Conservation (phyloP, 805 yeast genomes). For the Ogataea dorogensis region DNA sequence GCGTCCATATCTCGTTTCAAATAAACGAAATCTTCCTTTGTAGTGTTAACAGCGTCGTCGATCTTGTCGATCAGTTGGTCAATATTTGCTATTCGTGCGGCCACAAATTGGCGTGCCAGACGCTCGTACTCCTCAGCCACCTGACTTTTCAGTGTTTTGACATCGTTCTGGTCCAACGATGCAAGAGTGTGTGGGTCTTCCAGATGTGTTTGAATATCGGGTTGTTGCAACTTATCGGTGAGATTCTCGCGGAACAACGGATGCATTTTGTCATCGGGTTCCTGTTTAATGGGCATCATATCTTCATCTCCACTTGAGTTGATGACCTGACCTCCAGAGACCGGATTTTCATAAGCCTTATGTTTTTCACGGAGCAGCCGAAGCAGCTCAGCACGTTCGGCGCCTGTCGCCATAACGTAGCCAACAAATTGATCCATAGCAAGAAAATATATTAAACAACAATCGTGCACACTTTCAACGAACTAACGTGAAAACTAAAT, state of each 20-base stretch:
- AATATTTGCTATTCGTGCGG: slow-evolving; percentile 31
- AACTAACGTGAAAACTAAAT: too few relatives aligned
- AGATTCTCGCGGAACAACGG: slow-evolving; percentile 12
- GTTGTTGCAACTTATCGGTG: slow-evolving; percentile 12
- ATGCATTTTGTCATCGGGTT: slow-evolving; percentile 4
- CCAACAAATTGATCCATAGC: slow-evolving; percentile 21
- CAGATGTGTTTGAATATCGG: slow-evolving; percentile 5
- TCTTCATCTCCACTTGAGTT: background rate
- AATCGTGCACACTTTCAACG: background rate
- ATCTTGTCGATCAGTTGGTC: slow-evolving; percentile 34
- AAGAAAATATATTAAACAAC: background rate
- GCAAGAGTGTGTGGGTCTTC: background rate
- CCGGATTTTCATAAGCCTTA: slow-evolving; percentile 4
- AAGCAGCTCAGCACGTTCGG: slow-evolving; percentile 16
- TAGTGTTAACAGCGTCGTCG: slow-evolving; percentile 29
- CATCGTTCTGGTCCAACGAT: slow-evolving; percentile 17
- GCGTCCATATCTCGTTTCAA: slow-evolving; percentile 21
- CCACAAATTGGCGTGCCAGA: slow-evolving; percentile 31
- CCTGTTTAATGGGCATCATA: background rate
- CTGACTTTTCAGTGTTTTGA: slow-evolving; percentile 19
- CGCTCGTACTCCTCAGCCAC: slow-evolving; percentile 34
- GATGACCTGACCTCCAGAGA: background rate
- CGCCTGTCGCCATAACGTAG: slow-evolving; percentile 18
- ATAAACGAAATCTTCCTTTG: slow-evolving; percentile 20
- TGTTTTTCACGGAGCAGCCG: slow-evolving; percentile 10